Evolutionary conservation across 345 rosid species (phyloP).

Genomic region (Lenwebbia sp.): DNA sequence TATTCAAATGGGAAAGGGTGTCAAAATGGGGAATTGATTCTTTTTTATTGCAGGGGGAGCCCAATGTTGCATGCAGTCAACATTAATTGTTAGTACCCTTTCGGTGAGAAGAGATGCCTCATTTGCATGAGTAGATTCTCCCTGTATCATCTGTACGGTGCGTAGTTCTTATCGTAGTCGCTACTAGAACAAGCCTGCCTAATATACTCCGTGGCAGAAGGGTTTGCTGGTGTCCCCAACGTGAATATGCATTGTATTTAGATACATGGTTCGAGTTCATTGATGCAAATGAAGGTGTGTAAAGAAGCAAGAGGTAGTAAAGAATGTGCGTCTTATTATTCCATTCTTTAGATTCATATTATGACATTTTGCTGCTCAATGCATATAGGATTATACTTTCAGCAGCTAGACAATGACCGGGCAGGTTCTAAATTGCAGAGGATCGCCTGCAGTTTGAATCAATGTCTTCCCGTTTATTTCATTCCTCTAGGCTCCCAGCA

Average conservation of each 20-base stretch:
- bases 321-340: not conserved
- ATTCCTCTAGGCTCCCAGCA: not conserved
- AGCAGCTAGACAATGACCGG: not conserved
- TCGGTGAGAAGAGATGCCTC: not conserved
- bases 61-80: not conserved
- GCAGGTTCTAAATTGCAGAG: not conserved
- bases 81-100: not conserved
- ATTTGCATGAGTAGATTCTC: not conserved
- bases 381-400: not conserved
- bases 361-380: not conserved
- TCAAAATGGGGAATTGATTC: not conserved
- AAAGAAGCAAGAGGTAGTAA: not conserved
- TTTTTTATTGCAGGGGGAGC: not conserved
- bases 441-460: not conserved
- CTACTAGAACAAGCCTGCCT: not conserved
- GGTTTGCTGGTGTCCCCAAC: not conserved
- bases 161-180: not conserved
- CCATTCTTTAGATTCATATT: not conserved
- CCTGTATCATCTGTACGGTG: not conserved
- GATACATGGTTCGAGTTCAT: not conserved
- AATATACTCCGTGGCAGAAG: not conserved
- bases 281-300: not conserved
- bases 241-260: not conserved
- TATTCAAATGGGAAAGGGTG: not conserved
- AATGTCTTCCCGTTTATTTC: not conserved